phyloP scores from a whole-genome alignment of 2,329 filamentous ascomycete species.

The Aurifilum marmelostoma region DNA sequence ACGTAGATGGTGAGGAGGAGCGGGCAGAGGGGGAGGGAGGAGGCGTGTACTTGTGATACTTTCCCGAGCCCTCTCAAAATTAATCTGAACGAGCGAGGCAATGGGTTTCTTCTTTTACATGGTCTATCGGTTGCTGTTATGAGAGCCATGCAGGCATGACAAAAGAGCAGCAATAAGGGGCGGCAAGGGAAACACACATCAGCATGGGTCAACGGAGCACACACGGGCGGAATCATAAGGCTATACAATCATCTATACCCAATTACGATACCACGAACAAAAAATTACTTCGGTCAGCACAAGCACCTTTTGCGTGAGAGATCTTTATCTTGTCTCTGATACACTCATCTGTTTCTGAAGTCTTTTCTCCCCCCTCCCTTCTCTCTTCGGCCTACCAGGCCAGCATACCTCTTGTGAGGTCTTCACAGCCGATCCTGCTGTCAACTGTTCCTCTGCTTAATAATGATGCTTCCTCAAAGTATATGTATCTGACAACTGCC shows the following conservation, averaged over 20 bases:
- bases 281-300: not conserved
- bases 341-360: not conserved
- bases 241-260: slow-evolving; percentile 22
- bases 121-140: not conserved
- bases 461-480: slow-evolving; percentile 13
- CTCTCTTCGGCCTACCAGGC: not conserved
- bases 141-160: not conserved
- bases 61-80: not conserved
- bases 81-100: not conserved
- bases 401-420: not conserved
- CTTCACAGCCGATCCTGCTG: not conserved
- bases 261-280: slow-evolving; percentile 10
- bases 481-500: not conserved
- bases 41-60: slow-evolving; percentile 63
- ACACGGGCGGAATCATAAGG: not conserved
- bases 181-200: not conserved
- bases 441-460: slow-evolving; percentile 12
- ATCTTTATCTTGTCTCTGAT: not conserved
- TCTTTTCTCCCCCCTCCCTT: not conserved
- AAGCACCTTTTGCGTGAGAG: not conserved
- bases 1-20: slow-evolving; percentile 43
- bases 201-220: not conserved
- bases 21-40: slow-evolving; percentile 55
- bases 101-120: not conserved
- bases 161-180: not conserved